Evolutionary conservation across 441 rosid genomes (phyloP).

Genomic region (Theobroma grandiflorum): DNA sequence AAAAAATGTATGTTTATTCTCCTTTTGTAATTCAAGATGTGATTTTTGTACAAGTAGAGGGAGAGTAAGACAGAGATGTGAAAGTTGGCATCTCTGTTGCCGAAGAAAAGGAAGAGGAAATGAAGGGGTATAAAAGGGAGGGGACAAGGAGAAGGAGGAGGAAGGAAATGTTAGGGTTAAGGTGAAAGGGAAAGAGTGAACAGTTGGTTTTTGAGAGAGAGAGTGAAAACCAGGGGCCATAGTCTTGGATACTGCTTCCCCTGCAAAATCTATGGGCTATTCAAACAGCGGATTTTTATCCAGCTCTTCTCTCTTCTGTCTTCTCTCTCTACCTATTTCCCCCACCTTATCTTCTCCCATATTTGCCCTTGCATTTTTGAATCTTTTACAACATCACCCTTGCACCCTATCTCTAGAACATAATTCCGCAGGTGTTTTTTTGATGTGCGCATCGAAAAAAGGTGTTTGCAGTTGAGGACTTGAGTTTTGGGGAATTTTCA

Average conservation of each 20-base stretch:
- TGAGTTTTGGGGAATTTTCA: not conserved
- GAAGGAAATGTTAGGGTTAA: constrained; percentile 31
- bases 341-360: not conserved
- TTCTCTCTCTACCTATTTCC: not conserved
- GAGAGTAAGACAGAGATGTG: constrained; percentile 23
- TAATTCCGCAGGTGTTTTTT: not conserved
- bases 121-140: constrained; percentile 38
- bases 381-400: not conserved
- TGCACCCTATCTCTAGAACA: not conserved
- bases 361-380: constrained; percentile 32
- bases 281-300: constrained; percentile 62
- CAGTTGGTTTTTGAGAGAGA: constrained; percentile 38
- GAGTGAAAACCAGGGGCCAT: constrained; percentile 94
- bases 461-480: not conserved
- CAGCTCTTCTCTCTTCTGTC: not conserved
- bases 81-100: constrained; percentile 36
- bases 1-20: not conserved
- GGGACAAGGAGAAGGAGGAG: not conserved
- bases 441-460: not conserved
- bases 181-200: constrained; percentile 26
- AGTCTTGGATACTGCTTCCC: constrained; percentile 35
- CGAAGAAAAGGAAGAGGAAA: constrained; percentile 19
- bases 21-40: not conserved
- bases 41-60: not conserved
- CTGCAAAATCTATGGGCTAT: constrained; percentile 68